A percentile compares a stretch with the other conserved stretches of the same genome.
Evolutionary conservation across 2,329 filamentous ascomycete species (phyloP).

Genomic region (Emmonsia crescens): DNA sequence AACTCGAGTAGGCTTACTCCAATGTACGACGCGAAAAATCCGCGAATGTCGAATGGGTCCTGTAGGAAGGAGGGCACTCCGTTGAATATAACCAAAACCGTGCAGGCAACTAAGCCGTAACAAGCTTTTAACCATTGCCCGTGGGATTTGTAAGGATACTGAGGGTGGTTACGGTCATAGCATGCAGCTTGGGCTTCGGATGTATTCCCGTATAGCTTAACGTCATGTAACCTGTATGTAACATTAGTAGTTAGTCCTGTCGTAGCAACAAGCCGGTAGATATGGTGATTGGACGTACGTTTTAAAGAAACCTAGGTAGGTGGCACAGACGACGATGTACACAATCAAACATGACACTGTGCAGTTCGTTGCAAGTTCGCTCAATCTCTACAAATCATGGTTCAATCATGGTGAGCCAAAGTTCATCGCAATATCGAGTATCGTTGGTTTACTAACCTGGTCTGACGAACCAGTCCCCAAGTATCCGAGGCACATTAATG

Average conservation of each 20-base stretch:
- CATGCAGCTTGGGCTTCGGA: constrained; percentile 20
- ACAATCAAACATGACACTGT: constrained; percentile 33
- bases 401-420: constrained; percentile 7
- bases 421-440: not conserved
- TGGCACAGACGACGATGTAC: constrained; percentile 31
- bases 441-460: constrained; percentile 19
- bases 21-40: constrained; percentile 33
- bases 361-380: constrained; percentile 29
- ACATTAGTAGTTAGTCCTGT: not conserved
- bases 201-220: constrained; percentile 30
- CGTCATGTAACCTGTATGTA: constrained; percentile 25
- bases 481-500: constrained; percentile 30
- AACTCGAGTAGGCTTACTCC: constrained; percentile 22
- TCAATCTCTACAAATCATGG: constrained; percentile 20
- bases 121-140: constrained; percentile 19
- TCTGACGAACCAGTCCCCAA: constrained; percentile 31
- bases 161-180: constrained; percentile 16
- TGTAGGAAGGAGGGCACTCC: constrained; percentile 12
- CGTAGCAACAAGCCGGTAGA: not conserved
- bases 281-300: constrained; percentile 19
- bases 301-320: constrained; percentile 26
- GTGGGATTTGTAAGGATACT: constrained; percentile 22
- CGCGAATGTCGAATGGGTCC: constrained; percentile 25
- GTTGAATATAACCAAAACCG: constrained; percentile 16
- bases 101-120: constrained; percentile 17